Evolutionary conservation across 2,329 filamentous ascomycete genomes (phyloP), one percentile per base, ranked within the genome.

Genomic region (Aspergillus ruber): DNA sequence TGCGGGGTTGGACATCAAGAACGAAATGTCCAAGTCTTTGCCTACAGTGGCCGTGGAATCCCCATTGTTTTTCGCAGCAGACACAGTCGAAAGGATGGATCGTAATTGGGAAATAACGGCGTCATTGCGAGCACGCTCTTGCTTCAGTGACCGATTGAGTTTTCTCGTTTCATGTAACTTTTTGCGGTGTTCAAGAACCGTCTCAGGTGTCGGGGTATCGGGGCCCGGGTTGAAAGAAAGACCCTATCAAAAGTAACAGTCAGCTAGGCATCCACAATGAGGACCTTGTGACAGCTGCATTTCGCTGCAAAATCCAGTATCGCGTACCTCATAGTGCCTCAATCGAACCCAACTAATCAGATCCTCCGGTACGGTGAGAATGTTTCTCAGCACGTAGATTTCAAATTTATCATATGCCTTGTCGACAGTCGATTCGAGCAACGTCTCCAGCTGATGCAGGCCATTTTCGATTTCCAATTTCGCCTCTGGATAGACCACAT

Each of bases 301-400:
- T 35, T 2, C n/a, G 3, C 17, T 41, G 38, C 38, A 41, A 1
- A 10, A 20, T n/a, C 12, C n/a, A 29, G 20, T 43, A 13, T 27
- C 33, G 10, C 32, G 25, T 62, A 82, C 88, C 66, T 90, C 82
- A 71, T 98, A 96, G 74, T 97, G 91, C 42, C 81, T 80, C 54
- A 98, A 74, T 45, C 85, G 77, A 54, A 97, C 84, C 82, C 86
- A 96, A 49, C 81, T 79, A 59, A 86, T 73, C 42, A 85, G 74
- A 52, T 91, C 86, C 23, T 84, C 81, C 43, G 81, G 81, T 35
- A 91, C 81, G 36, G 80, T 84, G 53, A 93, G 71, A 57, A 90
- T 86, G 64, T 96, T 96, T 55, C 89, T 78, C 74, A 98, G 77
- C 44, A 89, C 85, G 72, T 91, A 96, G 48, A 98, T 86, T 73